A percentile compares a stretch with the other conserved stretches of the same genome.
Conservation (phyloP, 2,329 filamentous ascomycete genomes). For the Pseudogymnoascus pannorum region DNA sequence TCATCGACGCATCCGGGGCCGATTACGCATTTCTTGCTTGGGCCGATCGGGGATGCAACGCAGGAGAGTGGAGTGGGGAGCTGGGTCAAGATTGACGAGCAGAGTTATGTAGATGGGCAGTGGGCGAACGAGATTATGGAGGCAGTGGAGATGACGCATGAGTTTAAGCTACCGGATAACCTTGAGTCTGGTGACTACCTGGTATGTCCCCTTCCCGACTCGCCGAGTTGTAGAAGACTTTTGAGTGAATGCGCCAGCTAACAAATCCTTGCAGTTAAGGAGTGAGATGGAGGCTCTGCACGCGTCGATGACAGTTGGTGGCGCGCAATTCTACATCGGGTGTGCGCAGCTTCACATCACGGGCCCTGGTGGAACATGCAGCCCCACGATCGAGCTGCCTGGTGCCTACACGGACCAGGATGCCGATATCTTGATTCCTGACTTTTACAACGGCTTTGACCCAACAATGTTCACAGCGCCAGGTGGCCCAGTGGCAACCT, state of each 20-base stretch:
- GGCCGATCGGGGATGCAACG: conserved; percentile 24
- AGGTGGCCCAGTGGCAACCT: conserved; percentile 22
- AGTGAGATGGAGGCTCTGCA: conserved; percentile 32
- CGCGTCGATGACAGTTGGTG: conserved; percentile 23
- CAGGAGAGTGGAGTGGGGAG: conserved; percentile 25
- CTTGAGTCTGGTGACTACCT: conserved; percentile 30
- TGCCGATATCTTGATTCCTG: conserved; percentile 19
- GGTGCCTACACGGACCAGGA: conserved; percentile 23
- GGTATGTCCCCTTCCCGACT: neutral
- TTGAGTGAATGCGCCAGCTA: neutral
- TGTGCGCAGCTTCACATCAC: conserved; percentile 25
- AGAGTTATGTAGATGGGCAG: conserved; percentile 22
- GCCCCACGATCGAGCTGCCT: conserved; percentile 21
- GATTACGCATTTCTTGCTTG: conserved; percentile 34
- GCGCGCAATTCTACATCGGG: conserved; percentile 29
- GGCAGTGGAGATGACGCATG: conserved; percentile 21
- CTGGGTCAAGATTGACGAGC: conserved; percentile 29
- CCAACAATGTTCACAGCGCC: conserved; percentile 28
- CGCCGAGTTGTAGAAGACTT: neutral
- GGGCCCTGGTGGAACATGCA: conserved; percentile 20
- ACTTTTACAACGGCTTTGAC: conserved; percentile 25
- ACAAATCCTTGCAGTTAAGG: conserved; percentile 22
- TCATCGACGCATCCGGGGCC: conserved; percentile 33
- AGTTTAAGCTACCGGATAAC: conserved; percentile 21
- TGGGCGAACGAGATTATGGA: conserved; percentile 28